Base-by-base conservation (phyloP, 257 asterid species). In the Solanum chmielewskii region DNA sequence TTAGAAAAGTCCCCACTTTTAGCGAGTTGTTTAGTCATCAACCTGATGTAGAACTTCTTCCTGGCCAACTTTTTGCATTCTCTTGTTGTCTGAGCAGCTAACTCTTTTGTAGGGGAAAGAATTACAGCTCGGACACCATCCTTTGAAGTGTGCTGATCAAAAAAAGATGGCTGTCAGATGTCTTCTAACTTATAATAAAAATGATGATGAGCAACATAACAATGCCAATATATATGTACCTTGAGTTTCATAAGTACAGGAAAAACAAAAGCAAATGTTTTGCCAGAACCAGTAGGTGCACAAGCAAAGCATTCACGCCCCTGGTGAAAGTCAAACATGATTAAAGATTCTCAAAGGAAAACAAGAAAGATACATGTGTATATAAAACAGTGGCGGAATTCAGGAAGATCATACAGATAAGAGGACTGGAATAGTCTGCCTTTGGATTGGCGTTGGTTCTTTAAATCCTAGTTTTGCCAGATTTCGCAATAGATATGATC, bases 231-330 rank as follows among this genome's bases (percentile, higher is more conserved):
- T 25, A 31, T 27, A 18, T 20, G 27, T 44, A 95, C 99, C 99
- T 91, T 89, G 87, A 96, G 97, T 92, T 93, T 95, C 92, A 93
- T 92, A 85, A 96, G 94, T 86, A 95, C 93, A 11, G 98, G 99
- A 89, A 96, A 94, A 87, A 94, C 88, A 87, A 96, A 95, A 60
- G 99, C 98, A 88, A 95, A 93, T 27, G 99, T 96, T 90, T 96
- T 95, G n/a, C 99, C 99, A 84, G 96, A 96, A 89, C 99, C 99
- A 88, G 99, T 95, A 60, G 97, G 98, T 77, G 98, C 99, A 93
- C 96, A 93, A 27, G 97, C 98, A 90, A 96, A 95, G 91, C 99
- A 96, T 91, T 96, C 99, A 89, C 98, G 90, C 86, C 99, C 99
- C 99, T 96, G 70, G 60, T 68, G 31, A 60, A 80, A 86, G 69